phyloP scores from a whole-genome alignment of 495 filamentous ascomycete species.

The Penicillium silybi region DNA sequence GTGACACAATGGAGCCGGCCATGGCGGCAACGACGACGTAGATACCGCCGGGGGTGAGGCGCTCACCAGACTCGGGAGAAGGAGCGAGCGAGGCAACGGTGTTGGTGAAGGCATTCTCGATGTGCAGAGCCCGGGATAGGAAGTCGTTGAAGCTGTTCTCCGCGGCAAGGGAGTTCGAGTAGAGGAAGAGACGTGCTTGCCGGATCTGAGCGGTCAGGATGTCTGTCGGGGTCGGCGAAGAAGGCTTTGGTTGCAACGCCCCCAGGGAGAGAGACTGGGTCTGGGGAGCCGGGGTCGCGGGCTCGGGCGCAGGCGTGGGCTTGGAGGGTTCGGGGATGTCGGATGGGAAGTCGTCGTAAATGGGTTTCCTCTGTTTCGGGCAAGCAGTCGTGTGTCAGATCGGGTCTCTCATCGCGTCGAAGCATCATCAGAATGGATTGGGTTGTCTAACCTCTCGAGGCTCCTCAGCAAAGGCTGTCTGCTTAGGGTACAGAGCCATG shows the following conservation, averaged over 20 bases:
- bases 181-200: slow-evolving; percentile 72
- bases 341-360: slow-evolving; percentile 71
- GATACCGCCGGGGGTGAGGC: slow-evolving; percentile 75
- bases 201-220: slow-evolving; percentile 82
- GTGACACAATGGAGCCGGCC: slow-evolving; percentile 82
- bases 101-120: slow-evolving; percentile 74
- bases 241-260: slow-evolving; percentile 26
- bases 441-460: slow-evolving; percentile 35
- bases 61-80: slow-evolving; percentile 73
- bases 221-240: slow-evolving; percentile 79
- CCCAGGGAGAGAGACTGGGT: slow-evolving; percentile 19
- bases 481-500: slow-evolving; percentile 51
- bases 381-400: slow-evolving; percentile 22
- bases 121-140: slow-evolving; percentile 68
- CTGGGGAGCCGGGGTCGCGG: slow-evolving; percentile 15
- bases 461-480: slow-evolving; percentile 54
- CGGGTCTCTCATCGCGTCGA: not conserved
- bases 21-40: slow-evolving; percentile 91
- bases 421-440: not conserved
- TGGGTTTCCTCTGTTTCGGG: slow-evolving; percentile 65
- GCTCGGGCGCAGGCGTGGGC: slow-evolving; percentile 13
- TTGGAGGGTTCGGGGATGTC: slow-evolving; percentile 38
- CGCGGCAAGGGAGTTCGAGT: slow-evolving; percentile 62
- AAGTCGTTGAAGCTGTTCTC: slow-evolving; percentile 75
- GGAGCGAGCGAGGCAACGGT: slow-evolving; percentile 87